Conservation (phyloP, 257 asterid species). For the Eustoma russellianum region DNA sequence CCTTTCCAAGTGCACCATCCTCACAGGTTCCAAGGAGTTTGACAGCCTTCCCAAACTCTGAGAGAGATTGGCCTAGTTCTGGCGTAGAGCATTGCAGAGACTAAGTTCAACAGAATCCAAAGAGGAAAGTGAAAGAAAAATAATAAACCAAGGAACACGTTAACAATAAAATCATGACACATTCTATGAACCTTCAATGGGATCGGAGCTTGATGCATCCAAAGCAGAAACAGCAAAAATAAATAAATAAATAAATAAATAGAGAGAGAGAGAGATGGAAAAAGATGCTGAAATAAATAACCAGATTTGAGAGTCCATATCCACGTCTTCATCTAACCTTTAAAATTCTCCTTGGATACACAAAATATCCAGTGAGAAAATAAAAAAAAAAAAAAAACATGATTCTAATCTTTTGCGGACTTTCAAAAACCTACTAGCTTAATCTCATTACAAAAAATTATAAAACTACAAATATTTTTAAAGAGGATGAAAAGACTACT, state of each 20-base stretch:
- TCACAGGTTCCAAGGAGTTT: slow-evolving; percentile 79
- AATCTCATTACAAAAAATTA: too few species aligned
- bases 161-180: background rate
- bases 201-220: background rate
- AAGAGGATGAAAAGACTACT: background rate
- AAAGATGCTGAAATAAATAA: background rate
- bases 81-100: slow-evolving; percentile 12
- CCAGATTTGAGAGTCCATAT: background rate
- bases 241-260: too few species aligned
- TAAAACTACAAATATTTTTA: too few species aligned
- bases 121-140: background rate
- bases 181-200: background rate
- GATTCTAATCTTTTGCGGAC: too few species aligned
- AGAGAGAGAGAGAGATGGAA: background rate
- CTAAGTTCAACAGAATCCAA: background rate
- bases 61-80: slow-evolving; percentile 88
- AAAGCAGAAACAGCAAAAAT: background rate
- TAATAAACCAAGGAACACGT: background rate
- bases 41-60: slow-evolving; percentile 93
- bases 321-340: too few species aligned
- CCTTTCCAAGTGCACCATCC: slow-evolving; percentile 77
- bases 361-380: too few species aligned
- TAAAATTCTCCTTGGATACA: too few species aligned
- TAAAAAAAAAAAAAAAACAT: too few species aligned
- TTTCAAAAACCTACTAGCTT: too few species aligned